Conservation (phyloP, 31 red algal species). For the Endocladia muricata region DNA sequence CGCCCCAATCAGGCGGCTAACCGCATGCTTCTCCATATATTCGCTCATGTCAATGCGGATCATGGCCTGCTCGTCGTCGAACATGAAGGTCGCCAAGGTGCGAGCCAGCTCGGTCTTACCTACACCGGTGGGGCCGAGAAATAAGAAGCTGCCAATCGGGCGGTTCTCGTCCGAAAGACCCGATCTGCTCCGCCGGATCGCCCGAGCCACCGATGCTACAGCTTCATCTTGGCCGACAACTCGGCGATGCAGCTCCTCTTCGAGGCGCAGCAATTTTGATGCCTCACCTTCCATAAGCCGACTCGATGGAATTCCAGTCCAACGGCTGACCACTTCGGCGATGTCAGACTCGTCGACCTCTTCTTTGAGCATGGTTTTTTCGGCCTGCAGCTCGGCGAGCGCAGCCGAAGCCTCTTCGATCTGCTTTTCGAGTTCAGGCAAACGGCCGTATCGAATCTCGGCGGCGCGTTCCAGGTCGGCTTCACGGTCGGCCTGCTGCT, state of each 20-base stretch:
- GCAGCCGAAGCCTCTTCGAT: no score
- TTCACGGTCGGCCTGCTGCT: conserved; percentile 81
- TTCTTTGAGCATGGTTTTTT: conserved; percentile 64
- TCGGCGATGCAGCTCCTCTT: conserved; percentile 67
- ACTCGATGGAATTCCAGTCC: conserved; percentile 97
- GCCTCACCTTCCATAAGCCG: conserved; percentile 83
- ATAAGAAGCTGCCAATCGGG: conserved; percentile 93
- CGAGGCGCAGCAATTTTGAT: conserved; percentile 84
- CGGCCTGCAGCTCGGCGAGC: conserved; percentile 18
- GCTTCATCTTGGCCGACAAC: conserved; percentile 96
- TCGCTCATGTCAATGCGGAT: conserved; percentile 99
- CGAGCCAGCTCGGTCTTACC: conserved; percentile 98
- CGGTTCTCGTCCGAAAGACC: conserved; percentile 82
- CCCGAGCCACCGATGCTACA: conserved; percentile 83
- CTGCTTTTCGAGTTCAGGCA: conserved; percentile 81
- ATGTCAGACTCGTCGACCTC: conserved; percentile 98
- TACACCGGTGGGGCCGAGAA: conserved; percentile 95
- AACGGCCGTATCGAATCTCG: conserved; percentile 72
- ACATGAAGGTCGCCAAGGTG: conserved; percentile 88
- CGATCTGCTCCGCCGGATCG: conserved; percentile 89
- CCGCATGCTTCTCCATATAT: conserved; percentile 95
- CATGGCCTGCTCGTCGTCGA: conserved; percentile 92
- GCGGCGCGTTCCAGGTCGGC: conserved; percentile 93
- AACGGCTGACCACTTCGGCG: conserved; percentile 87
- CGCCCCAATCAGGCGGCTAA: conserved; percentile 91